These are phyloP conservation scores for Colletotrichum navitas DNA, from an alignment of 2,329 filamentous ascomycete genomes.

Conservation along the genomic window DNA sequence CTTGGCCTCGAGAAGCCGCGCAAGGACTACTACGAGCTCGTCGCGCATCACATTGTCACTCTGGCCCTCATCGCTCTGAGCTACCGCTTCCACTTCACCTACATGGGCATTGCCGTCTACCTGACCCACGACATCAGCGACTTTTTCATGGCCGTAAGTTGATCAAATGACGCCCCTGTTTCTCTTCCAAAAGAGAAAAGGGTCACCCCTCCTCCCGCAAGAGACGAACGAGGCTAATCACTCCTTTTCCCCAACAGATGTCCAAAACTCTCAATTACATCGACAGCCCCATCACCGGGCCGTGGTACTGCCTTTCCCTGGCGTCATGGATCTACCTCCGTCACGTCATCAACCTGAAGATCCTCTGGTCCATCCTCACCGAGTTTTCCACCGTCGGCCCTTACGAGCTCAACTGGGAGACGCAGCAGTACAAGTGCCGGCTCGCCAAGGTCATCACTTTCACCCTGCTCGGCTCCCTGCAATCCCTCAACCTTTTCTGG, in stretches of 20 bases:
- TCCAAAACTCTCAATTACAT: conserved; percentile 81
- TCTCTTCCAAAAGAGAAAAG: too few relatives aligned
- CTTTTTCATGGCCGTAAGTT: conserved; percentile 79
- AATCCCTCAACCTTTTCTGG: conserved; percentile 73
- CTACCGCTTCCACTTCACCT: conserved; percentile 82
- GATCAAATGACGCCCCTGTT: too few relatives aligned
- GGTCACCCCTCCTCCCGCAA: too few relatives aligned
- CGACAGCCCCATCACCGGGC: conserved; percentile 70
- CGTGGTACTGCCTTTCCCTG: conserved; percentile 76
- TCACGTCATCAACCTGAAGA: conserved; percentile 74
- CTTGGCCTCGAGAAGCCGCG: conserved; percentile 78
- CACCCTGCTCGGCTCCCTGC: conserved; percentile 63
- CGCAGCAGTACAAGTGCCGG: conserved; percentile 71
- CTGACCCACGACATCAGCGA: conserved; percentile 82
- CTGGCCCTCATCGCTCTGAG: conserved; percentile 75
- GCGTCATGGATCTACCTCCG: conserved; percentile 77
- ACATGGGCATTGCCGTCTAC: conserved; percentile 80
- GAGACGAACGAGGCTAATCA: neutral
- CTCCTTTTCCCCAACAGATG: conserved; percentile 54
- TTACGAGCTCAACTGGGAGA: conserved; percentile 70
- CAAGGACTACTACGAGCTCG: conserved; percentile 81
- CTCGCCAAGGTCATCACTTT: conserved; percentile 67
- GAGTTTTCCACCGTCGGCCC: conserved; percentile 69
- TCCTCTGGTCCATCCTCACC: conserved; percentile 69
- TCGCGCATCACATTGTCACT: conserved; percentile 79